Evolutionary conservation across 306 rosid species (phyloP).

Genomic region (Dalbergia oliveri): DNA sequence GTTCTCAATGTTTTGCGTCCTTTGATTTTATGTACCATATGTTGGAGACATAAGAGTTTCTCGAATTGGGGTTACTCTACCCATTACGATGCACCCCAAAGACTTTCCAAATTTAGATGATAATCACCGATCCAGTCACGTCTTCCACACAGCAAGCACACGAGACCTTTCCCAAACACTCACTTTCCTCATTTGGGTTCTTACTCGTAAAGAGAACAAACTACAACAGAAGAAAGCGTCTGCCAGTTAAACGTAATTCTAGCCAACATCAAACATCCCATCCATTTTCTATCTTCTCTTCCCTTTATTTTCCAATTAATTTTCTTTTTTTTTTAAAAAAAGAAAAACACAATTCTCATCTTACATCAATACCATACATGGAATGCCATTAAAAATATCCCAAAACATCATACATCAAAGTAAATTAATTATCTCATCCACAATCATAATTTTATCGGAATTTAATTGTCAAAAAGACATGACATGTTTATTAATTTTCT

Average conservation of each 20-base stretch:
- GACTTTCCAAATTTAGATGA: slow-evolving; percentile 67
- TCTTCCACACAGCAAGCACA: slow-evolving; percentile 40
- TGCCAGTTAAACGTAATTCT: slow-evolving; percentile 16
- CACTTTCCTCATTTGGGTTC: slow-evolving; percentile 84
- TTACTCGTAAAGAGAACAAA: slow-evolving; percentile 47
- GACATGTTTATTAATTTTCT: too few relatives aligned
- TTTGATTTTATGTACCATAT: slow-evolving; percentile 55
- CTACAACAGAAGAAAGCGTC: slow-evolving; percentile 17
- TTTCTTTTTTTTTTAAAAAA: too few relatives aligned
- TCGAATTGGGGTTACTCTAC: slow-evolving; percentile 47
- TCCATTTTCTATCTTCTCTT: slow-evolving; percentile 32
- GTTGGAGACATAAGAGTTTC: slow-evolving; percentile 37
- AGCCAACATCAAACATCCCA: slow-evolving; percentile 53
- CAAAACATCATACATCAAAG: too few relatives aligned
- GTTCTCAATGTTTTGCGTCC: slow-evolving; percentile 9
- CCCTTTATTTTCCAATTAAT: background rate
- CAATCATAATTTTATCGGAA: too few relatives aligned
- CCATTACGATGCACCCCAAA: slow-evolving; percentile 33
- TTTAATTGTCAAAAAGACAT: too few relatives aligned
- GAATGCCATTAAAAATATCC: background rate
- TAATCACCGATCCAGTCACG: slow-evolving; percentile 53
- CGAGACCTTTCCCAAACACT: slow-evolving; percentile 45
- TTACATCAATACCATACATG: background rate
- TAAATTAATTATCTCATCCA: too few relatives aligned
- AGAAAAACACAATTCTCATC: background rate